Conservation (phyloP, 2,329 filamentous ascomycete species). For the Tolypocladium paradoxum region DNA sequence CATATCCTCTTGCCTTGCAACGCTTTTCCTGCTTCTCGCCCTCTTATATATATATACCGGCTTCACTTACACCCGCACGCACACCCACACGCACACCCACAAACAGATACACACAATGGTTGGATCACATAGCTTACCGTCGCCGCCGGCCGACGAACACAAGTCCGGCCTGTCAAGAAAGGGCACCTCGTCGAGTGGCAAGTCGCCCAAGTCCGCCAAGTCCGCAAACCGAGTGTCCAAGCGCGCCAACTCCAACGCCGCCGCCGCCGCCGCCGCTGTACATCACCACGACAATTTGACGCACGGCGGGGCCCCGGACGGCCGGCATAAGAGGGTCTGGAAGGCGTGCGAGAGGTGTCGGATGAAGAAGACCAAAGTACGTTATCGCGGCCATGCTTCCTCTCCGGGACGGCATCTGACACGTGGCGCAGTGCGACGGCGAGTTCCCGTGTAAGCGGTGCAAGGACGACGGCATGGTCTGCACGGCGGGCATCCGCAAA, state of each 20-base stretch:
- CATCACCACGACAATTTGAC: slow-evolving; percentile 26
- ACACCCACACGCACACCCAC: not conserved
- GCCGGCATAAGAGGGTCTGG: slow-evolving; percentile 54
- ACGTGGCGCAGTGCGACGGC: slow-evolving; percentile 42
- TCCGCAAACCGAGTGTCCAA: slow-evolving; percentile 40
- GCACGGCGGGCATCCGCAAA: slow-evolving; percentile 51
- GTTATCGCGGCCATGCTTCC: not conserved
- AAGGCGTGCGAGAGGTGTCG: slow-evolving; percentile 56
- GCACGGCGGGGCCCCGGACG: slow-evolving; percentile 32
- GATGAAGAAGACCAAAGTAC: slow-evolving; percentile 61
- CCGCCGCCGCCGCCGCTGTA: slow-evolving; percentile 18
- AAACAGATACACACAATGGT: slow-evolving; percentile 22
- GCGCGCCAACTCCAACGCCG: slow-evolving; percentile 30
- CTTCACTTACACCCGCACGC: not conserved
- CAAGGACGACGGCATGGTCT: slow-evolving; percentile 54
- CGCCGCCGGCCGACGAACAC: slow-evolving; percentile 39
- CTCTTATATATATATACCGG: not conserved
- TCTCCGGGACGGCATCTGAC: not conserved
- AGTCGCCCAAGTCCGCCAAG: slow-evolving; percentile 35
- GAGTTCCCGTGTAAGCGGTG: slow-evolving; percentile 57
- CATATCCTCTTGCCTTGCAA: not conserved
- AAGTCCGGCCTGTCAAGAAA: slow-evolving; percentile 26
- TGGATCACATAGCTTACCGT: slow-evolving; percentile 37
- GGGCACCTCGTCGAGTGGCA: slow-evolving; percentile 16
- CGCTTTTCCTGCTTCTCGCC: not conserved